Percentiles rank a stretch among this genome's conserved stretches.
phyloP scores from a whole-genome alignment of 2,329 filamentous ascomycete genomes.

The Pseudopithomyces chartarum region DNA sequence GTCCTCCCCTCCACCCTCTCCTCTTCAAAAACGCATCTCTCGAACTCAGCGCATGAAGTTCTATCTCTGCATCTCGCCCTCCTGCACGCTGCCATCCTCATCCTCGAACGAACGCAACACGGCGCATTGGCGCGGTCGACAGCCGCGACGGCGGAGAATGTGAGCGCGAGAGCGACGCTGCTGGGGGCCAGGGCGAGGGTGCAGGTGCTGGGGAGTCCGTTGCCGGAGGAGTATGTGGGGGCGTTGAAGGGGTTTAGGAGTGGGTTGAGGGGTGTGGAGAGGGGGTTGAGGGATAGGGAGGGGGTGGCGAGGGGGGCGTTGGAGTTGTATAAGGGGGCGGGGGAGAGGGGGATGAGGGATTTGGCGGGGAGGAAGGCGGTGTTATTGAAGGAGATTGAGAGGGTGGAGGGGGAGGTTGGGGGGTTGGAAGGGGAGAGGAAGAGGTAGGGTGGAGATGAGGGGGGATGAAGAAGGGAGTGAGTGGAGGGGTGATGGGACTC shows the following conservation, averaged over 20 bases:
- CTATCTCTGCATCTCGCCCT: constrained; percentile 45
- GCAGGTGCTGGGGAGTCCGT: constrained; percentile 32
- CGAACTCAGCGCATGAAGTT: constrained; percentile 38
- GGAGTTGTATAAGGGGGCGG: constrained; percentile 42
- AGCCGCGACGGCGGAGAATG: constrained; percentile 50
- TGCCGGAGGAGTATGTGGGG: constrained; percentile 28
- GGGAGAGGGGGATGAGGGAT: constrained; percentile 44
- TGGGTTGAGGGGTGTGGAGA: constrained; percentile 34
- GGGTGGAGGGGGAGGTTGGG: constrained; percentile 38
- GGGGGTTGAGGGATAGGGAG: constrained; percentile 36
- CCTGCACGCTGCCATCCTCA: constrained; percentile 46
- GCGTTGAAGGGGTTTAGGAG: constrained; percentile 41
- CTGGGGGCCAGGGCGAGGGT: constrained; percentile 49
- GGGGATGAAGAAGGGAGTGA: not conserved
- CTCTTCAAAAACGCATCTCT: constrained; percentile 35
- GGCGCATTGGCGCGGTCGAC: constrained; percentile 49
- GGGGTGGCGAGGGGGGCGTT: constrained; percentile 39
- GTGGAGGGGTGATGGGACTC: not conserved
- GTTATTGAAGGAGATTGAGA: constrained; percentile 40
- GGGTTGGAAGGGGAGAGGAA: constrained; percentile 26
- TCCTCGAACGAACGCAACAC: constrained; percentile 55
- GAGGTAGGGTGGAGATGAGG: not conserved
- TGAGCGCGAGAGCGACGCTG: constrained; percentile 48
- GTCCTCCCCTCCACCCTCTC: constrained; percentile 32
- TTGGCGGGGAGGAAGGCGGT: constrained; percentile 47